Base-by-base conservation (phyloP, 179 eudicot genomes). In the Vitellaria paradoxa region DNA sequence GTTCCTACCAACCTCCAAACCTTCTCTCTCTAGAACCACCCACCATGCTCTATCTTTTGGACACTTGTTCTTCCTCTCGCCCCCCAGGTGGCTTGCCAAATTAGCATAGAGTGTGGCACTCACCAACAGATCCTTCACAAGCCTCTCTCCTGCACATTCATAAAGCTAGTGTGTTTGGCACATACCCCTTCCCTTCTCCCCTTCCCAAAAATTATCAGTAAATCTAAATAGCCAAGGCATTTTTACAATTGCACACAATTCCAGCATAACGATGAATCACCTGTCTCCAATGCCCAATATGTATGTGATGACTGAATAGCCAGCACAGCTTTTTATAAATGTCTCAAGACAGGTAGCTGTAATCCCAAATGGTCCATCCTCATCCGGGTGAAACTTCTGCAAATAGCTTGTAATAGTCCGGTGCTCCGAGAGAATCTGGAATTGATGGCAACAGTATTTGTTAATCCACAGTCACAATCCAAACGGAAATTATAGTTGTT, bases 281-380 rank as follows among this genome's bases (percentile, higher is more conserved):
- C 98, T 93, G 89, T 96, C 99, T 81, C 99, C 99, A 82, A 96
- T 89, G 68, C 99, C 99, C 77, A 96, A 83, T 74, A 96, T 96
- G 82, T 96, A 96, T 26, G 99, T 96, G 79, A 96, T 96, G 81
- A 96, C 99, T 10, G 96, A 96, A 77, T 96, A 96, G 63, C 99
- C 99, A 76, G 99, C 99, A 86, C 99, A 96, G 76, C 99, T 96
- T 87, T 96, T 96, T 65, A 93, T 96, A 74, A 96, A 96, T 72
- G 99, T 96, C 78, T 96, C 99, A 62, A 96, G 93, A 80, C 99
- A 96, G 23, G 97, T 93, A 37, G 99, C 91, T 57, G 99, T 96
- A 64, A 96, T 91, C 72, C 99, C 99, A 84, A 96, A 96, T 70
- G 97, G 99, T 64, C 91, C 99, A 56, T 89, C 90, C 76, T 89